Conservation (phyloP, 306 rosid species). For the Casuarina cunninghamiana region DNA sequence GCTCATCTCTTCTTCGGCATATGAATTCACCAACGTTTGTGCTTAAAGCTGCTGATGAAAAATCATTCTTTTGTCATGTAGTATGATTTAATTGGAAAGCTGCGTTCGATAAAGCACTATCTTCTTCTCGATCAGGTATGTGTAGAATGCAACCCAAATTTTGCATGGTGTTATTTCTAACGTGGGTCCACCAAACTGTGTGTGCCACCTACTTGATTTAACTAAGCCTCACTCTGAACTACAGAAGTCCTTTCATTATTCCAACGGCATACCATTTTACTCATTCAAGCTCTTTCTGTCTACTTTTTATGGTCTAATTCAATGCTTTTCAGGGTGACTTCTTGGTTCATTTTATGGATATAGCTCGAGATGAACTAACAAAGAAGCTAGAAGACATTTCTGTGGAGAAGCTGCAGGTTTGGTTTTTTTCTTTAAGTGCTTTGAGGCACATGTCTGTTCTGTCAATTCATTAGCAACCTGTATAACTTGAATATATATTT, state of each 20-base stretch:
- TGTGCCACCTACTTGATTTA: background rate
- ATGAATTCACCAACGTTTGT: background rate
- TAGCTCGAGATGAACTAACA: constrained; percentile 82
- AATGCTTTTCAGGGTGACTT: constrained; percentile 79
- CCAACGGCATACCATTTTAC: background rate
- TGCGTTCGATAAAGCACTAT: constrained; percentile 90
- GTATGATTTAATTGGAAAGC: constrained; percentile 89
- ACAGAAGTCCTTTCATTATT: background rate
- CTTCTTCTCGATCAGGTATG: constrained; percentile 98
- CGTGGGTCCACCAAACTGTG: background rate
- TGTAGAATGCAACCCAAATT: background rate
- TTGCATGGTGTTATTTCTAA: background rate
- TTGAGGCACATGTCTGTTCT: background rate
- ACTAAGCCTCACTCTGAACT: background rate
- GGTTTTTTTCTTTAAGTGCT: constrained; percentile 22
- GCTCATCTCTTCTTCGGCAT: background rate
- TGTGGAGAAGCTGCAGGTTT: constrained; percentile 96
- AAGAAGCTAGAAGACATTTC: constrained; percentile 95
- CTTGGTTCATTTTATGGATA: constrained; percentile 98
- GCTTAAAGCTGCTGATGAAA: constrained; percentile 26
- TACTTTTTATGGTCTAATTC: constrained; percentile 2
- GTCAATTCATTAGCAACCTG: background rate
- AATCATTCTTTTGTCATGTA: constrained; percentile 35
- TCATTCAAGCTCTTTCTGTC: constrained; percentile 12
- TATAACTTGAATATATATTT: background rate